Evolutionary conservation across 257 asterid species (phyloP).

Genomic region (Datura wrightii): DNA sequence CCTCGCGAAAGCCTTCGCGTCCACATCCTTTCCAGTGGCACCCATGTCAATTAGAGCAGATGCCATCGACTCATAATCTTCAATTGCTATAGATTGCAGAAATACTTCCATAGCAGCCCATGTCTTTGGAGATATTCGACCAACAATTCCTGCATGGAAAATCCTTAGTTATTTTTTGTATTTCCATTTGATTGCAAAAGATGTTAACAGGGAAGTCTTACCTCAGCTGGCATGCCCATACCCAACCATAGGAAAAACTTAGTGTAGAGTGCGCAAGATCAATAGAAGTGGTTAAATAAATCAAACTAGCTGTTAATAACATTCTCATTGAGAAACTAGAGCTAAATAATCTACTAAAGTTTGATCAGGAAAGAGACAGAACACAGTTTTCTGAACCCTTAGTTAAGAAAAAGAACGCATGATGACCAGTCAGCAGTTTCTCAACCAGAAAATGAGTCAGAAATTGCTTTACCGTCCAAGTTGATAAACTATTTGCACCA

Average conservation of each 20-base stretch:
- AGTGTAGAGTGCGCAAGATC: not conserved
- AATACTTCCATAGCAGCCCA: constrained; percentile 97
- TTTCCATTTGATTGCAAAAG: constrained; percentile 25
- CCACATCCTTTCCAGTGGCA: constrained; percentile 79
- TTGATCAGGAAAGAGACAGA: not conserved
- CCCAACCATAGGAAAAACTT: not conserved
- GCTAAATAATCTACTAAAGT: not conserved
- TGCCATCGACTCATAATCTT: constrained; percentile 88
- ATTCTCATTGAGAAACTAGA: not conserved
- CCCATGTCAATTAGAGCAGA: constrained; percentile 96
- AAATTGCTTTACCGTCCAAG: constrained; percentile 18
- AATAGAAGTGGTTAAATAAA: not conserved
- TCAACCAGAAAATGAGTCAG: constrained; percentile 4
- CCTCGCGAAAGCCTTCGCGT: constrained; percentile 78
- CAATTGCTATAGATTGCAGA: constrained; percentile 74
- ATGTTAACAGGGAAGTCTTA: not conserved
- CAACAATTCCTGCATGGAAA: constrained; percentile 81
- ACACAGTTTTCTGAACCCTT: constrained; percentile 9
- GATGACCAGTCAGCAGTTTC: not conserved
- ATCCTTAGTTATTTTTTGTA: constrained; percentile 17
- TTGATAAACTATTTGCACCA: constrained; percentile 11
- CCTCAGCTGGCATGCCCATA: not conserved
- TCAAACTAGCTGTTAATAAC: not conserved
- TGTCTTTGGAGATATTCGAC: constrained; percentile 93
- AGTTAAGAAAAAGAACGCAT: not conserved